Base-by-base conservation (phyloP, 2,329 filamentous ascomycete genomes). In the Leptodontidium sp. region DNA sequence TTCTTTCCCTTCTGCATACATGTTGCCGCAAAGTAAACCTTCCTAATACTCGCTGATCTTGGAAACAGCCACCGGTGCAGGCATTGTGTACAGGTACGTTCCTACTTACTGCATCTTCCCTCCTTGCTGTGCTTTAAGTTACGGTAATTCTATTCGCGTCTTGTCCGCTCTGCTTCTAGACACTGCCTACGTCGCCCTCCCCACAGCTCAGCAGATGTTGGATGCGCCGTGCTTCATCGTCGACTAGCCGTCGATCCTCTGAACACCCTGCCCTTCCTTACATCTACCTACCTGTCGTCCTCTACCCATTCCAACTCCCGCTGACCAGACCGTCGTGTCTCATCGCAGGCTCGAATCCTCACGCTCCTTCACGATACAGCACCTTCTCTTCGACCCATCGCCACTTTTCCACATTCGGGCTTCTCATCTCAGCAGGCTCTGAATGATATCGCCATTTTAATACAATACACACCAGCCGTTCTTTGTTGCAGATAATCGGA, bases 401-500 rank as follows among this genome's bases (percentile, higher is more conserved):
- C 26, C 47, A 21, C 1, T 50, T 62, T 59, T 67, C 38, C 45
- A 43, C 57, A 35, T 73, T 73, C 71, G 55, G 74, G 71, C 71
- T 75, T 74, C 72, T 76, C 73, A 73, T 65, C 74, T 78, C 77
- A 78, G 77, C 77, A 73, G 77, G 77, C 74, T 78, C 77, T 79
- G 77, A 76, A 78, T 77, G 73, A 75, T 73, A 74, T 62, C 65
- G 68, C 62, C 64, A 58, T 59, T 71, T 73, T 75, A 73, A 75
- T 76, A 61, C 64, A 53, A 50, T 58, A 62, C 59, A 57, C 65
- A 61, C 38, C 9, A 21, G 73, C 61, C 32, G 45, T 57, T 66
- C 58, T 52, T 57, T 68, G 45, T 58, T 61, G 69, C 59, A 67
- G 61, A 68, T 74, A 72, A 74, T 73, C 68, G 49, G 55, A 59